phyloP scores from a whole-genome alignment of 164 flowering plant genomes.

The Stephania japonica region DNA sequence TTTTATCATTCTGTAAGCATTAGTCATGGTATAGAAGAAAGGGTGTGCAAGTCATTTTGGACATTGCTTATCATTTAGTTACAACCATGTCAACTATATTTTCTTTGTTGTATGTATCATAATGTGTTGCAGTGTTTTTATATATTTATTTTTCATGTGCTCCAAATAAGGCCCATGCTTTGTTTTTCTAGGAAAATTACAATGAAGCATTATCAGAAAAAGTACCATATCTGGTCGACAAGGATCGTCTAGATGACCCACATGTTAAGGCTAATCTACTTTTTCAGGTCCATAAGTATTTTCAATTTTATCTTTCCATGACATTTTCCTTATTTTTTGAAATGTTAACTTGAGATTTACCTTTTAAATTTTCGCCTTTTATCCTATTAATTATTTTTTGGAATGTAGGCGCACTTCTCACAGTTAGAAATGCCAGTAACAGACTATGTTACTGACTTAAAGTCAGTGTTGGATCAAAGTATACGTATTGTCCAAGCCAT shows the following conservation, averaged over 20 bases:
- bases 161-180: background rate
- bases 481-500: slow-evolving; percentile 96
- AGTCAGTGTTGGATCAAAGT: slow-evolving; percentile 97
- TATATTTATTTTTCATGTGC: background rate
- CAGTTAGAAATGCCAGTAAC: slow-evolving; percentile 82
- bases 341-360: background rate
- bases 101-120: background rate
- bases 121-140: background rate
- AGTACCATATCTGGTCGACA: slow-evolving; percentile 70
- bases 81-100: background rate
- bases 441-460: slow-evolving; percentile 90
- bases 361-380: slow-evolving; percentile 2
- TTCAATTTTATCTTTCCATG: background rate
- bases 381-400: slow-evolving; percentile 2
- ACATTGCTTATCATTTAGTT: too few species aligned
- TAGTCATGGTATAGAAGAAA: too few species aligned
- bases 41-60: too few species aligned
- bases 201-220: slow-evolving; percentile 63
- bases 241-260: slow-evolving; percentile 84
- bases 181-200: slow-evolving; percentile 57
- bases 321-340: background rate
- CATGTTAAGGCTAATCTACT: slow-evolving; percentile 95
- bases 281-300: slow-evolving; percentile 55
- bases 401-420: slow-evolving; percentile 87
- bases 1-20: too few species aligned